Percentiles rank a stretch among this genome's conserved stretches.
phyloP scores from a whole-genome alignment of 495 filamentous ascomycete species.

The Clohesyomyces aquaticus region DNA sequence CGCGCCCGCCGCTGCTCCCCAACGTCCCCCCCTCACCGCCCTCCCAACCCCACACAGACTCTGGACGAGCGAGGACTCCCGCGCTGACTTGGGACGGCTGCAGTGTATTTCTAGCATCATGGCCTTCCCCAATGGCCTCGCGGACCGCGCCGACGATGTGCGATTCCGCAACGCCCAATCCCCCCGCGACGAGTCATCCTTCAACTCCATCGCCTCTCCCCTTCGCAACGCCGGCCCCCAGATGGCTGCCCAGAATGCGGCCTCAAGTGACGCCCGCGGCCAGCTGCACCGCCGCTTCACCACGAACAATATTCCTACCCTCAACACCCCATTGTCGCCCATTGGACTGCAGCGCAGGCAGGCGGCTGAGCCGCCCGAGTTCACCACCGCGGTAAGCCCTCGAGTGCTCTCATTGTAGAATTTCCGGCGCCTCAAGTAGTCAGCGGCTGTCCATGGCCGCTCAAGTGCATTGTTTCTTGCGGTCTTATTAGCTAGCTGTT shows the following conservation, averaged over 20 bases:
- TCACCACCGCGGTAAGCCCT: conserved; percentile 49
- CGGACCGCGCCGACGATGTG: conserved; percentile 69
- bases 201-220: conserved; percentile 71
- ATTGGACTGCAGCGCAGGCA: conserved; percentile 64
- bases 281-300: conserved; percentile 91
- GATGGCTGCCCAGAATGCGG: conserved; percentile 15
- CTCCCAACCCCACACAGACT: conserved; percentile 20
- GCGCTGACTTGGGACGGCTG: conserved; percentile 21
- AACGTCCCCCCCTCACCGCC: conserved; percentile 37
- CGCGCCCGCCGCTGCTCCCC: conserved; percentile 2
- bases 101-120: conserved; percentile 49
- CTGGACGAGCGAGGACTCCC: conserved; percentile 5
- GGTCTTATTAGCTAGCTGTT: background rate
- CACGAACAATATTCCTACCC: conserved; percentile 79
- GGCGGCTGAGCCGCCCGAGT: conserved; percentile 61
- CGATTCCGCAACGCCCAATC: conserved; percentile 48
- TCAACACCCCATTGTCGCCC: conserved; percentile 58
- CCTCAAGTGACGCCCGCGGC: conserved; percentile 64
- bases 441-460: background rate
- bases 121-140: conserved; percentile 68
- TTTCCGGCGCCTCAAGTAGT: background rate
- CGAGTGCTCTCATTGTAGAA: conserved; percentile 1
- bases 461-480: background rate
- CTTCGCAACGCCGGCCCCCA: conserved; percentile 44
- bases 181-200: conserved; percentile 69